These are phyloP conservation scores for Orobanche coerulescens DNA, from an alignment of 257 asterid species.

Conservation along the genomic window DNA sequence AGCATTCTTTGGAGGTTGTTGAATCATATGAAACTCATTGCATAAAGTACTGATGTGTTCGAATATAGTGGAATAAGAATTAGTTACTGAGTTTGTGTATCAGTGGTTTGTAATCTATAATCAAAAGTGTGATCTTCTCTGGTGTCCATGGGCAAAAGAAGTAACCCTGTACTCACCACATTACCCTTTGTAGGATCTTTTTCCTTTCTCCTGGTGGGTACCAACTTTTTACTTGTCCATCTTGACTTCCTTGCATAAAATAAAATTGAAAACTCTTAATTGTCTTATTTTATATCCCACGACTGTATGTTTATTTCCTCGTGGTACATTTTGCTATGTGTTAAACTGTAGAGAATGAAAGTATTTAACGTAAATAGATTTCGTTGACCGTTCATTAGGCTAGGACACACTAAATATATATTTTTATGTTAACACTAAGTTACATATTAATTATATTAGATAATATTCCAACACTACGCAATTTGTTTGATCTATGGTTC, in stretches of 20 bases:
- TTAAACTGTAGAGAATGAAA: no score
- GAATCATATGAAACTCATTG: neutral
- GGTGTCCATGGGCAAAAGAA: neutral
- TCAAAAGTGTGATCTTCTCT: neutral
- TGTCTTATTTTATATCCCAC: no score
- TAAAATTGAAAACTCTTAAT: no score
- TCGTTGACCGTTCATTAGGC: no score
- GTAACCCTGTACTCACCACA: neutral
- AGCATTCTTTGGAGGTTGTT: neutral
- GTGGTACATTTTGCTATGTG: conserved; percentile 4
- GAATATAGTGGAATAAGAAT: neutral
- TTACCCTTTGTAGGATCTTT: neutral
- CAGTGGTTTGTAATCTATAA: neutral
- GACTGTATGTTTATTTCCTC: neutral
- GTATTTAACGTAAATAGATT: no score
- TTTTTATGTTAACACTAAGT: neutral
- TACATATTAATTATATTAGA: no score
- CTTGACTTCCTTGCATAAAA: neutral
- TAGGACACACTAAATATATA: no score
- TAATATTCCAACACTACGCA: no score
- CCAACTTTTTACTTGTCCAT: neutral
- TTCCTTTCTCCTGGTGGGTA: neutral
- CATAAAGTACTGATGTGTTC: neutral
- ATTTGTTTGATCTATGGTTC: conserved; percentile 11
- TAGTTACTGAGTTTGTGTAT: neutral